phyloP scores from a whole-genome alignment of 1,139 yeast genomes.

The Saccharomyces pastorianus region DNA sequence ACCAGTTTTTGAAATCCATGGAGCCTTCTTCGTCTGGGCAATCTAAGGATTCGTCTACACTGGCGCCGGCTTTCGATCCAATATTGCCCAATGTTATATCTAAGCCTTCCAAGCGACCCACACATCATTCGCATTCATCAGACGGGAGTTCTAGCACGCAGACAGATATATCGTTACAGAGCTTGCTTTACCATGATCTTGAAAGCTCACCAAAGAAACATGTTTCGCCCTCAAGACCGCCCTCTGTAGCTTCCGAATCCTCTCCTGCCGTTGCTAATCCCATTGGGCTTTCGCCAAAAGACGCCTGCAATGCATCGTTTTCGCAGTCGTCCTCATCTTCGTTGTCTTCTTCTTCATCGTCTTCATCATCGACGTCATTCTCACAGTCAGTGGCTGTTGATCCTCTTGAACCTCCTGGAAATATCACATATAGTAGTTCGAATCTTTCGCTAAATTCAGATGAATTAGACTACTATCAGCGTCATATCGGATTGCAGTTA shows the following conservation, averaged over 20 bases:
- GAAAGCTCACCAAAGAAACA: neutral
- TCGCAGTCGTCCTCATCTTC: slow-evolving; percentile 4
- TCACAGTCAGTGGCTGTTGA: neutral
- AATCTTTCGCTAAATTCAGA: slow-evolving; percentile 8
- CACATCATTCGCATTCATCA: slow-evolving; percentile 1
- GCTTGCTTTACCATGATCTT: slow-evolving; percentile 5
- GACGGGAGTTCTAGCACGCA: neutral
- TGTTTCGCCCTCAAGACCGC: neutral
- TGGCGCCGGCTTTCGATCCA: slow-evolving; percentile 2
- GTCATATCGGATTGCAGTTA: slow-evolving; percentile 13
- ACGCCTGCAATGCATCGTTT: slow-evolving; percentile 3
- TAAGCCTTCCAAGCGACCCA: neutral
- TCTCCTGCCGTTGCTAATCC: neutral
- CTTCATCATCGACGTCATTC: neutral
- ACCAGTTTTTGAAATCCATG: slow-evolving; percentile 19
- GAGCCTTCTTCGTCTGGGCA: neutral
- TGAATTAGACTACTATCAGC: slow-evolving; percentile 15
- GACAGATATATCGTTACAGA: slow-evolving; percentile 2
- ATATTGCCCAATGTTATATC: neutral
- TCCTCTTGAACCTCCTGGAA: neutral
- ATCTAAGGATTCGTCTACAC: neutral
- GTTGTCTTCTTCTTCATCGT: slow-evolving; percentile 4
- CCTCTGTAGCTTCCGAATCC: neutral
- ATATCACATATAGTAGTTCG: neutral
- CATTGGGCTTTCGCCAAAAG: neutral